Conservation (phyloP, 2,329 filamentous ascomycete species). For the Periconia digitata region DNA sequence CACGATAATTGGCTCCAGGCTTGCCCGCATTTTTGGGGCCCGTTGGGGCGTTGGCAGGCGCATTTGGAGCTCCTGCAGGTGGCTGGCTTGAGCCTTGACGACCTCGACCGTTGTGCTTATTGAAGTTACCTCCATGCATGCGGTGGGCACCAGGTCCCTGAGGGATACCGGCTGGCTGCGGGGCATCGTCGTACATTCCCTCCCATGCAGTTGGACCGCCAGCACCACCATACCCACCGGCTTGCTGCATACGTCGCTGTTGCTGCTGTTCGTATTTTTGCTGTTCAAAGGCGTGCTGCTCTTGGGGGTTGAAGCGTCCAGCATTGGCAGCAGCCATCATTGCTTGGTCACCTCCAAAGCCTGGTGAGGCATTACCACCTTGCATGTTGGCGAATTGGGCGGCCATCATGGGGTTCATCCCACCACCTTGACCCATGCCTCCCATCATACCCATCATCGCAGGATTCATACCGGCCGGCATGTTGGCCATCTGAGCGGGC, state of each 20-base stretch:
- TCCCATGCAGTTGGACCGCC: constrained; percentile 87
- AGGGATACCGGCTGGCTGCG: constrained; percentile 68
- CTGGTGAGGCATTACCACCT: constrained; percentile 52
- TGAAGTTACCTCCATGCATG: constrained; percentile 21
- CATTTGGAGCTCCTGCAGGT: constrained; percentile 43
- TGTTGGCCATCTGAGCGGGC: constrained; percentile 26
- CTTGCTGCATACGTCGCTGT: constrained; percentile 55
- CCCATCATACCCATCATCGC: constrained; percentile 50
- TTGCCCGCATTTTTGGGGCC: constrained; percentile 94
- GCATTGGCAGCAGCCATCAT: background rate
- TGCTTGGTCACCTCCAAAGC: constrained; percentile 32
- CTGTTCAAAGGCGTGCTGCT: constrained; percentile 75
- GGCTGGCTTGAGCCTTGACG: constrained; percentile 44
- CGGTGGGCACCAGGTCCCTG: constrained; percentile 50
- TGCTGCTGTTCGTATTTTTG: constrained; percentile 76
- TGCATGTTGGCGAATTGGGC: constrained; percentile 61
- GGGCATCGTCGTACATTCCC: constrained; percentile 96
- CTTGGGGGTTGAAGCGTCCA: constrained; percentile 62
- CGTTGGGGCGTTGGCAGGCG: constrained; percentile 82
- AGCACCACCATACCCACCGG: constrained; percentile 50
- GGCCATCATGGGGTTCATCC: constrained; percentile 43
- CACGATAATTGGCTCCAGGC: constrained; percentile 89
- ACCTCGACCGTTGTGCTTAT: constrained; percentile 34
- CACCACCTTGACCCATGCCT: constrained; percentile 55
- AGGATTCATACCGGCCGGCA: constrained; percentile 57